These are phyloP conservation scores for Eragrostis nindensis DNA, from an alignment of 176 grass and related monocot genomes.

Conservation along the genomic window DNA sequence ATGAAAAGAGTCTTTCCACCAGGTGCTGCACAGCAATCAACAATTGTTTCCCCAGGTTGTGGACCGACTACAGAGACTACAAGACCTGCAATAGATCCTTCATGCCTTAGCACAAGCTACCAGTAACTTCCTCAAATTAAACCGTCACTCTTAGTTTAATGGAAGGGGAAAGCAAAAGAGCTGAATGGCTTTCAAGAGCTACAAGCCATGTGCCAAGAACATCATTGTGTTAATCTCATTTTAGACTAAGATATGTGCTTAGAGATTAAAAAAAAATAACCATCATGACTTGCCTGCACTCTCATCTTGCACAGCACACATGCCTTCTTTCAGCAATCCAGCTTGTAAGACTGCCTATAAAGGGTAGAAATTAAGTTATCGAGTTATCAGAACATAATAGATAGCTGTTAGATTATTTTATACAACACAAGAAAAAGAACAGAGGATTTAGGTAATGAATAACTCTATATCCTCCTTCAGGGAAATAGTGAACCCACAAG, in stretches of 20 bases:
- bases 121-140: slow-evolving; percentile 32
- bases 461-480: neutral
- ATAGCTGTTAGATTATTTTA: slow-evolving; percentile 2
- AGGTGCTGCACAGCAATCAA: slow-evolving; percentile 95
- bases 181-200: slow-evolving; percentile 9
- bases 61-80: slow-evolving; percentile 89
- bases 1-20: slow-evolving; percentile 95
- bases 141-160: slow-evolving; percentile 30
- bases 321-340: slow-evolving; percentile 82
- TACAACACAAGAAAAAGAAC: slow-evolving; percentile 22
- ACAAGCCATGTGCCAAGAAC: neutral
- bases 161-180: neutral
- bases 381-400: slow-evolving; percentile 26
- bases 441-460: slow-evolving; percentile 26
- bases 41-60: slow-evolving; percentile 83
- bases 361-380: slow-evolving; percentile 38
- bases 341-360: slow-evolving; percentile 75
- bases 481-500: neutral
- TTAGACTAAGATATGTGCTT: slow-evolving; percentile 8
- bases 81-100: slow-evolving; percentile 58
- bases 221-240: slow-evolving; percentile 16
- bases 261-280: slow-evolving; percentile 24
- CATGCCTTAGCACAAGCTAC: slow-evolving; percentile 32
- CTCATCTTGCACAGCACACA: slow-evolving; percentile 97
- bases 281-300: slow-evolving; percentile 74